Evolutionary conservation across 805 yeast genomes (phyloP).

Genomic region (Suhomyces prunicola): DNA sequence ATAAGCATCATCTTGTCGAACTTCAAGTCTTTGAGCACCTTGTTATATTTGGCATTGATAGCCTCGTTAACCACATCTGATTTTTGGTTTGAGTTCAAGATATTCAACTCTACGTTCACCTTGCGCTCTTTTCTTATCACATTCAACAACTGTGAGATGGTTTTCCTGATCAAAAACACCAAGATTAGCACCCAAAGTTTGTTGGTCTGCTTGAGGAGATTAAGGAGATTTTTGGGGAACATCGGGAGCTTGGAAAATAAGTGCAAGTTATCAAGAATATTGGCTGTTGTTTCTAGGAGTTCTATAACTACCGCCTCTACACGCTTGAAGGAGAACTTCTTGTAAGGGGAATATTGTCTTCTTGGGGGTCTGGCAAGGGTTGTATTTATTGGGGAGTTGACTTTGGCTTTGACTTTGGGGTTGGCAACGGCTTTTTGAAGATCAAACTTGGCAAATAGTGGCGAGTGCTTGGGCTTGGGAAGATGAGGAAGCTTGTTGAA

Average conservation of each 20-base stretch:
- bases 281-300: conserved; percentile 35
- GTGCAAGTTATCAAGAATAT: conserved; percentile 40
- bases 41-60: conserved; percentile 34
- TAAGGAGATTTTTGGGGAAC: conserved; percentile 34
- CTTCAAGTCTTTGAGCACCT: conserved; percentile 38
- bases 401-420: neutral
- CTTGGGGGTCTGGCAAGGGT: neutral
- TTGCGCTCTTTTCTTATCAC: conserved; percentile 37
- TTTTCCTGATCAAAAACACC: conserved; percentile 39
- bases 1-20: conserved; percentile 42
- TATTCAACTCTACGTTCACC: conserved; percentile 34
- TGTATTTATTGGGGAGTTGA: neutral
- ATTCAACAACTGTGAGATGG: conserved; percentile 40
- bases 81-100: conserved; percentile 22
- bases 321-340: conserved; percentile 26
- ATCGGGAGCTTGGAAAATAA: conserved; percentile 41
- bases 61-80: conserved; percentile 14
- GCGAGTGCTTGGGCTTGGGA: conserved; percentile 32
- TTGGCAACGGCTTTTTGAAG: conserved; percentile 13
- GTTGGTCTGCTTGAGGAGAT: conserved; percentile 39
- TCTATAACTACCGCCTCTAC: conserved; percentile 28
- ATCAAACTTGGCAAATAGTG: conserved; percentile 31
- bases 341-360: conserved; percentile 6
- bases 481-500: conserved; percentile 15
- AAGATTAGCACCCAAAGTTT: conserved; percentile 42